These are phyloP conservation scores for Quercus robur DNA, from an alignment of 306 rosid genomes.

Conservation along the genomic window DNA sequence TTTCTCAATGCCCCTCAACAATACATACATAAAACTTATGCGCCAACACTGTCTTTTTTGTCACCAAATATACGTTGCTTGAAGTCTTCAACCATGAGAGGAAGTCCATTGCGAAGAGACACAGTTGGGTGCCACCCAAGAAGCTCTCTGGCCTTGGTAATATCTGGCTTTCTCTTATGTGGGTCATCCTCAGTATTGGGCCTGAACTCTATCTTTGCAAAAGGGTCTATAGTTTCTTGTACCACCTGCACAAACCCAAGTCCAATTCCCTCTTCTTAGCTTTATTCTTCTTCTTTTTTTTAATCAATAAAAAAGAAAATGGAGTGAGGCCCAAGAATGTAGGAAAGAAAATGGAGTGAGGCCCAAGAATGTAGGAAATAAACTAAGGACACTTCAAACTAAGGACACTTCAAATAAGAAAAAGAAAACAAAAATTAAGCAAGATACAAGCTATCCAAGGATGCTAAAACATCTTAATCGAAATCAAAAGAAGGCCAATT, in stretches of 20 bases:
- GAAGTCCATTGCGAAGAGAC: conserved; percentile 87
- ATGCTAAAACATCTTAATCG: no score
- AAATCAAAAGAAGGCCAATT: not conserved
- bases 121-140: conserved; percentile 87
- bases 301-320: no score
- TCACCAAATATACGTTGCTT: conserved; percentile 75
- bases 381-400: no score
- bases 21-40: conserved; percentile 1
- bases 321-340: no score
- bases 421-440: no score
- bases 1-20: not conserved
- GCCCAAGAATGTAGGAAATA: no score
- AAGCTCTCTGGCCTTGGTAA: conserved; percentile 81
- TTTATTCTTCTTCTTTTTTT: not conserved
- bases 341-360: no score
- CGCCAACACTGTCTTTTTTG: conserved; percentile 20
- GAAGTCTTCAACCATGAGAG: conserved; percentile 82
- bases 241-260: conserved; percentile 55
- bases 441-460: no score
- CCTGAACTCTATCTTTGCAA: conserved; percentile 85
- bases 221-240: conserved; percentile 82
- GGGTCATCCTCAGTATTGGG: conserved; percentile 97
- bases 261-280: not conserved
- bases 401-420: no score
- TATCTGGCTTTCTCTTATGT: conserved; percentile 94